Conservation (phyloP, 2,329 filamentous ascomycete genomes). For the Fusarium sp. region DNA sequence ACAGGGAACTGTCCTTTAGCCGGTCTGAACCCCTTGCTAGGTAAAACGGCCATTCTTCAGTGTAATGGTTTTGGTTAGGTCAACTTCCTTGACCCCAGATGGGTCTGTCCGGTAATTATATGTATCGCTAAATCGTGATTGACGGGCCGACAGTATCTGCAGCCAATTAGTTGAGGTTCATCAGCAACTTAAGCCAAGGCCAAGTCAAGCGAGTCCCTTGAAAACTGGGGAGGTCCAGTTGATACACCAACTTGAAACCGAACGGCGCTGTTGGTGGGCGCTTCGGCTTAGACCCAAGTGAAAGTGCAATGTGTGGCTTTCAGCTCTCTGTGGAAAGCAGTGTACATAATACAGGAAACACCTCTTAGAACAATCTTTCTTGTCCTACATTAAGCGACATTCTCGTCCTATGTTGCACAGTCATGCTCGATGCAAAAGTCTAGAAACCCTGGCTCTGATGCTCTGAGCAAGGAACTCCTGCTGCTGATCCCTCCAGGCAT, state of each 20-base stretch:
- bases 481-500: constrained; percentile 34
- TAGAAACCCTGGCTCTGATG: constrained; percentile 14
- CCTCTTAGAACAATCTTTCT: neutral
- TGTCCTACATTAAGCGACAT: neutral
- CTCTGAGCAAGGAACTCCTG: constrained; percentile 27
- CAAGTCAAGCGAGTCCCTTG: constrained; percentile 12
- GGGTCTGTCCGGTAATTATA: neutral
- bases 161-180: constrained; percentile 1
- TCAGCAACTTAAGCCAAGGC: constrained; percentile 20
- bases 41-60: constrained; percentile 14
- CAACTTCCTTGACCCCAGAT: constrained; percentile 1
- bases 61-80: constrained; percentile 6
- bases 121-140: constrained; percentile 5
- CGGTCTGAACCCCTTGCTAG: constrained; percentile 29
- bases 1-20: constrained; percentile 37
- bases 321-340: neutral
- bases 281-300: constrained; percentile 15
- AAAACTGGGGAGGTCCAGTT: constrained; percentile 30
- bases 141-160: constrained; percentile 4
- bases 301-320: constrained; percentile 17
- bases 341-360: neutral
- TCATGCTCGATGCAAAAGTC: constrained; percentile 3
- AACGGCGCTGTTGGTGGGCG: constrained; percentile 30
- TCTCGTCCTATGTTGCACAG: constrained; percentile 9
- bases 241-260: constrained; percentile 36